Conservation (phyloP, 345 rosid genomes). For the Arabidopsis suecica region DNA sequence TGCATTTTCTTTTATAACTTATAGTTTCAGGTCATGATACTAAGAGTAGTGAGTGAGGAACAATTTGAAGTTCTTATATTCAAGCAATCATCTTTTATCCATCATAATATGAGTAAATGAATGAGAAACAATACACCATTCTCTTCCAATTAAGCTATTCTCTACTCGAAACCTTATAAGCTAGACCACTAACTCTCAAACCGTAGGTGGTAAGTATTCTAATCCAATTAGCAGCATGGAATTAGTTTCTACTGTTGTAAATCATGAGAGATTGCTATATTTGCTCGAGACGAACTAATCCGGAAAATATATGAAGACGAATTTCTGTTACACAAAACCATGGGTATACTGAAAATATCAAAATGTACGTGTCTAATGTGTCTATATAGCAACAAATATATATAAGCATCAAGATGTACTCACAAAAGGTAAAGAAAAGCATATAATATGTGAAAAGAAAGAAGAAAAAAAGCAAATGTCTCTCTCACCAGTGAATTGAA, state of each 20-base stretch:
- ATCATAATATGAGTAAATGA: not conserved
- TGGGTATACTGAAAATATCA: slow-evolving; percentile 26
- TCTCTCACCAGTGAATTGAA: slow-evolving; percentile 31
- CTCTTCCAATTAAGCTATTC: not conserved
- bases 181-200: not conserved
- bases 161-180: not conserved
- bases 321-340: slow-evolving; percentile 14
- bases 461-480: not conserved
- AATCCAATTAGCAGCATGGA: not conserved
- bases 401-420: slow-evolving; percentile 26
- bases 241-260: not conserved
- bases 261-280: not conserved
- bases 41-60: not conserved
- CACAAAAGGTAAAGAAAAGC: slow-evolving; percentile 12
- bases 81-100: no score
- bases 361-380: slow-evolving; percentile 32
- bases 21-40: no score
- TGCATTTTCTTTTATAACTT: no score
- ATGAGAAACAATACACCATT: not conserved
- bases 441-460: not conserved
- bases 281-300: no score
- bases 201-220: not conserved
- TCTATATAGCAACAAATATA: slow-evolving; percentile 26
- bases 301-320: slow-evolving; percentile 5
- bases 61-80: not conserved